A percentile compares a stretch with the other conserved stretches of the same genome.
phyloP scores from a whole-genome alignment of 805 yeast species.

The Cyberlindnera xylosilytica region DNA sequence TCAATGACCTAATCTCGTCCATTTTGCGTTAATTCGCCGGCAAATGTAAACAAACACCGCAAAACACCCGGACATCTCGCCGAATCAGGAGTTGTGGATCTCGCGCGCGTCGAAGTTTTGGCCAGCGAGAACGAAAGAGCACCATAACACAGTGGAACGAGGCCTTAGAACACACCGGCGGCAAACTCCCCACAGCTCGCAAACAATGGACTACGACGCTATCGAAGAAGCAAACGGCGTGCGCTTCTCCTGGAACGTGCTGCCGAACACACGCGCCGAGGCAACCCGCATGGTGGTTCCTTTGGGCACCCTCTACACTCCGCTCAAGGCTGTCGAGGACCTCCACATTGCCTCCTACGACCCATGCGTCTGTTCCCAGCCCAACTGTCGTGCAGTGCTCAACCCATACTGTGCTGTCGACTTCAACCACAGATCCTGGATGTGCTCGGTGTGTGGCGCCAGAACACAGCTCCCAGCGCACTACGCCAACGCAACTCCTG shows the following conservation, averaged over 20 bases:
- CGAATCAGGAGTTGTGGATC: background rate
- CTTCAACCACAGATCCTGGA: conserved; percentile 72
- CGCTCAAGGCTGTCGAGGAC: conserved; percentile 75
- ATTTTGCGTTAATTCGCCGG: too few species aligned
- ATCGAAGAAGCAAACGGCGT: conserved; percentile 73
- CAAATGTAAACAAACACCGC: too few species aligned
- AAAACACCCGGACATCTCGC: conserved; percentile 1
- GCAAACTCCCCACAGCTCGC: conserved; percentile 1
- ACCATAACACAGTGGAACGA: too few species aligned
- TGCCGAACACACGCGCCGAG: conserved; percentile 86
- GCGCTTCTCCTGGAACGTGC: conserved; percentile 76
- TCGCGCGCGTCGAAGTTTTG: too few species aligned
- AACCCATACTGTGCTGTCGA: conserved; percentile 87
- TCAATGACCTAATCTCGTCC: too few species aligned
- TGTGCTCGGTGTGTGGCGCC: conserved; percentile 76
- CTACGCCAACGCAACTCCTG: conserved; percentile 72
- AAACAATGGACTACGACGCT: conserved; percentile 46
- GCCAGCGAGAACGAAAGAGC: conserved; percentile 6
- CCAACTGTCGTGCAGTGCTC: conserved; percentile 78
- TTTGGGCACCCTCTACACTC: conserved; percentile 92
- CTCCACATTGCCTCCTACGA: conserved; percentile 79
- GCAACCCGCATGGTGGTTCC: conserved; percentile 92
- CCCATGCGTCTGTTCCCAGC: conserved; percentile 73
- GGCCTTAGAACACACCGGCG: too few species aligned
- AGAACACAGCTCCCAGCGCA: conserved; percentile 82